phyloP scores from a whole-genome alignment of 2,329 filamentous ascomycete genomes.

The Ceratocystis variospora region DNA sequence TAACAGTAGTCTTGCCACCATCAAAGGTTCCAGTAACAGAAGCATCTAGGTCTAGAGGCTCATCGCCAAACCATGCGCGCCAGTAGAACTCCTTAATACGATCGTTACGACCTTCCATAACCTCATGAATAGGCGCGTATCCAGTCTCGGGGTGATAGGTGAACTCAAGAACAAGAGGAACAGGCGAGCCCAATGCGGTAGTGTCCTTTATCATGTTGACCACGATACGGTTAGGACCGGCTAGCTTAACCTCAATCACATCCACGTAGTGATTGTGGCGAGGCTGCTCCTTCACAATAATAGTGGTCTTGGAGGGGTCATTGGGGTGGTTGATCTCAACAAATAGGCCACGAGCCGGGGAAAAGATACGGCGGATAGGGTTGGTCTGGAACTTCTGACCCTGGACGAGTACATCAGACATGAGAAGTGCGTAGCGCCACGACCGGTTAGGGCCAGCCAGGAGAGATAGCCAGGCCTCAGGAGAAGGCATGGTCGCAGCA shows the following conservation, averaged over 20 bases:
- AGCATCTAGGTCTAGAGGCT: constrained; percentile 68
- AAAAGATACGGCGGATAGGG: constrained; percentile 82
- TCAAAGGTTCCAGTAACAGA: constrained; percentile 79
- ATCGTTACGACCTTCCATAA: constrained; percentile 93
- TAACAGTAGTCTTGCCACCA: constrained; percentile 76
- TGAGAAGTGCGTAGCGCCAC: constrained; percentile 91
- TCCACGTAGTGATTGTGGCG: constrained; percentile 75
- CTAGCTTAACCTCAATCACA: constrained; percentile 72
- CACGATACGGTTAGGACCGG: constrained; percentile 62
- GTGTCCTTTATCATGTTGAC: constrained; percentile 89
- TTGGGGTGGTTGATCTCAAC: constrained; percentile 78
- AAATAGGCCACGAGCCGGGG: constrained; percentile 70
- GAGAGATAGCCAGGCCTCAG: constrained; percentile 75
- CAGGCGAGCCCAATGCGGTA: constrained; percentile 67
- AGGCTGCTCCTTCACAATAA: constrained; percentile 76
- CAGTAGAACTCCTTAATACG: constrained; percentile 99
- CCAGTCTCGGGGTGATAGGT: constrained; percentile 89
- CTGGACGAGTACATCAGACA: constrained; percentile 85
- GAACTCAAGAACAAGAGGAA: constrained; percentile 76
- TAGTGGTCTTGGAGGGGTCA: constrained; percentile 68
- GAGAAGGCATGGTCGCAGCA: constrained; percentile 57
- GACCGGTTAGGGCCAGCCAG: constrained; percentile 75
- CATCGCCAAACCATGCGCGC: constrained; percentile 89
- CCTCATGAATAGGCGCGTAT: constrained; percentile 92
- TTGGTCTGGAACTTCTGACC: constrained; percentile 96